Conservation (phyloP, 768 basidiomycete genomes). For the Leccinum rimulosum region DNA sequence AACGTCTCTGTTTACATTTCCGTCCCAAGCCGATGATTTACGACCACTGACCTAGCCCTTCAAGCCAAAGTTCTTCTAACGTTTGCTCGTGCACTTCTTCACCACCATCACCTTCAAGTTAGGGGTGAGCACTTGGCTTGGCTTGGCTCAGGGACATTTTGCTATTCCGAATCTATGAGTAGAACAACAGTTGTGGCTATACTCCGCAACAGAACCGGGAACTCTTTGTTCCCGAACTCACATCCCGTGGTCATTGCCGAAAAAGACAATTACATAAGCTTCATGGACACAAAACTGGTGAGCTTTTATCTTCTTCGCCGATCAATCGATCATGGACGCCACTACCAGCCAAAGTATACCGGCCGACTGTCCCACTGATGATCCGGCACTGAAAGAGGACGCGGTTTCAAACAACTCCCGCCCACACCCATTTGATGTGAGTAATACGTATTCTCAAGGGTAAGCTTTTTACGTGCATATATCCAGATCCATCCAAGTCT, state of each 20-base stretch:
- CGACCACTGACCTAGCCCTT: conserved; percentile 13
- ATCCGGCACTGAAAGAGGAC: neutral
- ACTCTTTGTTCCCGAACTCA: too few relatives aligned
- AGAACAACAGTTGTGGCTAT: too few relatives aligned
- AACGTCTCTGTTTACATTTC: too few relatives aligned
- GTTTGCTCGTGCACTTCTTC: neutral
- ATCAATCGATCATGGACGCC: conserved; percentile 13
- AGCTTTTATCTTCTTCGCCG: neutral
- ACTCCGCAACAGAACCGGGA: too few relatives aligned
- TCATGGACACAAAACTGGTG: neutral
- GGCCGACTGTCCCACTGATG: neutral
- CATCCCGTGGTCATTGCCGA: too few relatives aligned
- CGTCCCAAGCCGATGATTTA: neutral
- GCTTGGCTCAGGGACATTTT: too few relatives aligned
- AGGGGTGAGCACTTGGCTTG: too few relatives aligned
- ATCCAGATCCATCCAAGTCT: conserved; percentile 10
- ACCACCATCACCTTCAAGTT: neutral
- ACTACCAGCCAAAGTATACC: neutral
- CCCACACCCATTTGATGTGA: neutral
- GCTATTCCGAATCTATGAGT: too few relatives aligned
- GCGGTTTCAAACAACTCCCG: neutral
- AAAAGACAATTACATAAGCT: too few relatives aligned
- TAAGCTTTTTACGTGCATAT: conserved; percentile 5
- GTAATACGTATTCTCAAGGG: neutral
- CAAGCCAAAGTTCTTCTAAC: too few relatives aligned